Base-by-base conservation (phyloP, 1,284 basidiomycete genomes). In the Agaricales sp. region DNA sequence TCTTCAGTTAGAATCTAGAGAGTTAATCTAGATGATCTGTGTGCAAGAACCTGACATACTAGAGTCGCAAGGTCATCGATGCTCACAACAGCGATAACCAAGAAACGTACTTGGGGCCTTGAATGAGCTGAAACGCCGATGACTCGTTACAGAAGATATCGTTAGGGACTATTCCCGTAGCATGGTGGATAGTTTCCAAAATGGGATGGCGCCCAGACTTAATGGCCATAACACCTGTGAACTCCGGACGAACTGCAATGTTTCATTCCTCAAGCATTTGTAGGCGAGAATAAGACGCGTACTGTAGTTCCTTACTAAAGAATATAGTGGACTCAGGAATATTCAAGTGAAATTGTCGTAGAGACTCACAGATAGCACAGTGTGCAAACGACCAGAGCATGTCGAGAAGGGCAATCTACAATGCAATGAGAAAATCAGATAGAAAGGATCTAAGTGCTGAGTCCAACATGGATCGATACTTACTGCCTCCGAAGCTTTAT, bases 351-450 rank as follows among this genome's bases (percentile, higher is more conserved):
- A 23, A 13, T 47, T 3, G 46, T 13, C 3, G 23, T 23, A 45
- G 4, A 25, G 3, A 66, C 80, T 60, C 60, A 86, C 88, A 73
- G 41, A 86, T 87, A 2, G 90, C 81, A 8, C 76, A 68, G 61
- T 91, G 83, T 0, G 92, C 84, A 62, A 95, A 93, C 1, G 86
- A 81, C 75, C 85, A 85, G 2, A 95, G 63, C 73, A 92, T 83
- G 59, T 96, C 93, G 1, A 94, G 64, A 48, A 91, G 67, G 0
- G 90, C 88, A 43, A 94, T 74, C 80, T 91, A 48, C 21, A 35
- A 8, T 18, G 43, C 22, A 44, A n/a, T 6, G 19, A 19, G 1
- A 38, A 38, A 19, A 23, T n/a, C 20, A n/a, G n/a, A n/a, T n/a
- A n/a, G n/a, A n/a, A n/a, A n/a, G n/a, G n/a, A n/a, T n/a, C n/a